Evolutionary conservation across 1,139 yeast genomes (phyloP), one percentile per base, ranked within the genome.

Genomic region (Hansenula lynferdii): DNA sequence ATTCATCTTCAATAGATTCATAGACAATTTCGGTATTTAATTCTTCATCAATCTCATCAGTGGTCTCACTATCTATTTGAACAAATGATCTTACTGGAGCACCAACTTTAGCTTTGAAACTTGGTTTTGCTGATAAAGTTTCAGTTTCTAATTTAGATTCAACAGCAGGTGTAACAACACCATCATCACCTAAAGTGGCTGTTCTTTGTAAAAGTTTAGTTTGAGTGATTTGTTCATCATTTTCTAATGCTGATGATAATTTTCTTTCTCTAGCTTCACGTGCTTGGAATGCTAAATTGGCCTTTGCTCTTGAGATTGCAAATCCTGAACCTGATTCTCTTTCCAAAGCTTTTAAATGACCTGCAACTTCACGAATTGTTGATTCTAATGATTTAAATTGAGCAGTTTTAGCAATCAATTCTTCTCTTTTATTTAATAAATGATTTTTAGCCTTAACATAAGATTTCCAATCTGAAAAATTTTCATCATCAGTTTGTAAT

Each of bases 201-300:
- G 33, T 31, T 3, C 3, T 15, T 4, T 5, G 5, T 5, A 6
- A 11, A 2, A 31, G n/a, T 3, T 21, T 16, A 12, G 33, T 31
- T 16, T 22, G 8, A 4, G 33, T 31, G 5, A 16, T 8, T 23
- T 36, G 29, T 10, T 14, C 35, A 23, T 20, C 26, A 8, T 27
- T 29, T 25, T 29, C 36, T 15, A 20, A 9, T 15, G 20, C 24
- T 18, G 18, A 18, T 15, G 30, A 29, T 12, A 16, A 5, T 6
- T 40, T 40, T 15, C 38, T 40, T 36, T 62, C 68, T 29, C 45
- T 50, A 14, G 62, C 69, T 57, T 84, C 90, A 49, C 94, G 75
- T 43, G 68, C 65, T 62, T 87, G 96, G 59, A 85, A 83, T 15
- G 83, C 82, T 32, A 85, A 63, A 54, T 89, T 90, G 16, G 95